These are phyloP conservation scores for Sporothrix phasma DNA, from an alignment of 2,329 filamentous ascomycete genomes.

Conservation along the genomic window DNA sequence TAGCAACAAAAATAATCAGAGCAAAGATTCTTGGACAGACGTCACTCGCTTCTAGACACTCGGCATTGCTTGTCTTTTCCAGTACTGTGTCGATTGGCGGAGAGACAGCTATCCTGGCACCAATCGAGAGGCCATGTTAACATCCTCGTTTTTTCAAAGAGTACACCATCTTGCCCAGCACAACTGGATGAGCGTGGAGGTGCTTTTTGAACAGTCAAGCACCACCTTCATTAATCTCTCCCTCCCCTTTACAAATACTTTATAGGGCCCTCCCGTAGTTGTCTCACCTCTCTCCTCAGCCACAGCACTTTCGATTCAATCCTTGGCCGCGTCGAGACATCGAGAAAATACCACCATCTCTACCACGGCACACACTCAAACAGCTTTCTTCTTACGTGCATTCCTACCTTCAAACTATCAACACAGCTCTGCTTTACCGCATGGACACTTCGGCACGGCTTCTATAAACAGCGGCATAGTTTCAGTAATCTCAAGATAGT, in stretches of 20 bases:
- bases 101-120: neutral
- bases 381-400: neutral
- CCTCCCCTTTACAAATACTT: neutral
- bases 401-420: neutral
- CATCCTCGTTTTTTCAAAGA: neutral
- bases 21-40: too few relatives aligned
- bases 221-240: neutral
- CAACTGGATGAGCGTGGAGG: neutral
- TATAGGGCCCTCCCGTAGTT: neutral
- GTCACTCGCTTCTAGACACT: neutral
- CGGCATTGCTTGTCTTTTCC: neutral
- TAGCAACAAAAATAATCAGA: neutral
- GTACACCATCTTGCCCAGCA: slow-evolving; percentile 5
- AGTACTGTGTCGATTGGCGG: slow-evolving; percentile 12
- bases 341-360: neutral
- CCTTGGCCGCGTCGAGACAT: neutral
- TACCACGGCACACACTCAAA: neutral
- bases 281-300: neutral
- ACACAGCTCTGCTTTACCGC: neutral
- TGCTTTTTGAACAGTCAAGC: neutral
- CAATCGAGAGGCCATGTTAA: slow-evolving; percentile 15
- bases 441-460: neutral
- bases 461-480: neutral
- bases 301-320: neutral
- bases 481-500: neutral